These are phyloP conservation scores for Cryphonectria carpinicola DNA, from an alignment of 2,329 filamentous ascomycete genomes.

Conservation along the genomic window DNA sequence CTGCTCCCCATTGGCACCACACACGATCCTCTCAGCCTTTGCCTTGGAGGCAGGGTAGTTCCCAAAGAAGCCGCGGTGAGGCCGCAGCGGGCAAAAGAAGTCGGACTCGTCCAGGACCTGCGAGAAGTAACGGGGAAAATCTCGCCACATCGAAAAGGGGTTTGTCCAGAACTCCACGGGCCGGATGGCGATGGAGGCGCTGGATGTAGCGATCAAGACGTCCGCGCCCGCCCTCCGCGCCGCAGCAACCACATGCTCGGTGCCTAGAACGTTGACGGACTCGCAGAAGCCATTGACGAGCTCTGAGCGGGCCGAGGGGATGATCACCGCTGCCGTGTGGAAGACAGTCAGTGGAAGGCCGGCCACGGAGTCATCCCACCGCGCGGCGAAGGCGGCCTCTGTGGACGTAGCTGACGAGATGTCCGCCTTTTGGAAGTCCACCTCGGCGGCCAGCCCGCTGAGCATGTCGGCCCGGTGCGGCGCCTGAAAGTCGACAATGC, in stretches of 20 bases:
- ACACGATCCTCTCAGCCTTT: constrained; percentile 49
- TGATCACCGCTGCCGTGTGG: constrained; percentile 55
- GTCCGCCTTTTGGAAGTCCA: constrained; percentile 53
- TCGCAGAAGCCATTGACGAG: constrained; percentile 44
- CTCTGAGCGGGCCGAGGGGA: constrained; percentile 46
- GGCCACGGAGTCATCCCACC: constrained; percentile 49
- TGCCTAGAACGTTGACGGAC: constrained; percentile 52
- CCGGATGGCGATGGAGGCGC: constrained; percentile 47
- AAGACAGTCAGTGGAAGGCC: constrained; percentile 58
- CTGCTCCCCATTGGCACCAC: constrained; percentile 39
- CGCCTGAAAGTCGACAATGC: constrained; percentile 55
- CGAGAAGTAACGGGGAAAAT: constrained; percentile 42
- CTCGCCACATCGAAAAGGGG: constrained; percentile 43
- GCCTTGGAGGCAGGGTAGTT: constrained; percentile 54
- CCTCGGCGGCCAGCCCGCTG: constrained; percentile 38
- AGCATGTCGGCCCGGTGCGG: constrained; percentile 49
- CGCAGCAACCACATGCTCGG: constrained; percentile 47
- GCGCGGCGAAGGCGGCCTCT: constrained; percentile 48
- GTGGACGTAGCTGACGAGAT: constrained; percentile 52
- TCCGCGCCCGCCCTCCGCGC: constrained; percentile 46
- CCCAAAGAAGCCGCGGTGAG: constrained; percentile 46
- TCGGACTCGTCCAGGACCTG: constrained; percentile 49
- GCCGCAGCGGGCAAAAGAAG: constrained; percentile 41
- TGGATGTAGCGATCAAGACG: constrained; percentile 52
- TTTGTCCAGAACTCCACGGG: constrained; percentile 44